These are phyloP conservation scores for Globisporangium echinulatum DNA, from an alignment of 352 stramenopile species.

Conservation along the genomic window DNA sequence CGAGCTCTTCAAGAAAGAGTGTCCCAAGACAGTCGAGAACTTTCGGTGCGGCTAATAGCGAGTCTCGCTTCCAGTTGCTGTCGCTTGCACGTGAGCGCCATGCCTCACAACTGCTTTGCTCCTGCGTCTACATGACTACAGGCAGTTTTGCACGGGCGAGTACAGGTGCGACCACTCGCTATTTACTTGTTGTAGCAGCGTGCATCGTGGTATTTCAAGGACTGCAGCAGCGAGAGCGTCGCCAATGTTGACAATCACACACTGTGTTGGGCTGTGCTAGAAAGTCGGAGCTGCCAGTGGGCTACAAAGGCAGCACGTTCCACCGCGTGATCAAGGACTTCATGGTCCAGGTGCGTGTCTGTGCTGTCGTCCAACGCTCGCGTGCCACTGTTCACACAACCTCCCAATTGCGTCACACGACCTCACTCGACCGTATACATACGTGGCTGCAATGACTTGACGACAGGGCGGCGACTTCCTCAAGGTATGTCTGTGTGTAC, in stretches of 20 bases:
- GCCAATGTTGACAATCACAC: not conserved
- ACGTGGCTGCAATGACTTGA: not conserved
- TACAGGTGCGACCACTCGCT: conserved; percentile 58
- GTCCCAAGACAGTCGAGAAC: conserved; percentile 96
- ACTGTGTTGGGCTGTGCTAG: conserved; percentile 13
- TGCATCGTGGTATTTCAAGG: too few relatives aligned
- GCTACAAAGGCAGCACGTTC: conserved; percentile 86
- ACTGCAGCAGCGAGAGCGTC: not conserved
- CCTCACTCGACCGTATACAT: not conserved
- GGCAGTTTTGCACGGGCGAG: conserved; percentile 96
- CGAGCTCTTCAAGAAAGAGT: conserved; percentile 95
- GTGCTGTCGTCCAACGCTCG: too few relatives aligned
- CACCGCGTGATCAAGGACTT: conserved; percentile 91
- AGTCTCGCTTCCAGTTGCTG: too few relatives aligned
- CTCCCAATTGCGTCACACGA: not conserved
- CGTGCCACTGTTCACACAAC: not conserved
- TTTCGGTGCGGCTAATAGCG: conserved; percentile 57
- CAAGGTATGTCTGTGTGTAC: conserved; percentile 33
- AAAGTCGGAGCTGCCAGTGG: conserved; percentile 77
- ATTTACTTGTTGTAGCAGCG: too few relatives aligned
- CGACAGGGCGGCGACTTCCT: conserved; percentile 74
- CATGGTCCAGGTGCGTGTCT: conserved; percentile 66
- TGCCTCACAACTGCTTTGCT: conserved; percentile 4
- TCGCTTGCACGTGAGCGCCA: not conserved
- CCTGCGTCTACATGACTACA: conserved; percentile 15